Evolutionary conservation across 768 basidiomycete species (phyloP), one percentile per base, ranked within the genome.

Genomic region (Rhodotorula sphaerocarpa): DNA sequence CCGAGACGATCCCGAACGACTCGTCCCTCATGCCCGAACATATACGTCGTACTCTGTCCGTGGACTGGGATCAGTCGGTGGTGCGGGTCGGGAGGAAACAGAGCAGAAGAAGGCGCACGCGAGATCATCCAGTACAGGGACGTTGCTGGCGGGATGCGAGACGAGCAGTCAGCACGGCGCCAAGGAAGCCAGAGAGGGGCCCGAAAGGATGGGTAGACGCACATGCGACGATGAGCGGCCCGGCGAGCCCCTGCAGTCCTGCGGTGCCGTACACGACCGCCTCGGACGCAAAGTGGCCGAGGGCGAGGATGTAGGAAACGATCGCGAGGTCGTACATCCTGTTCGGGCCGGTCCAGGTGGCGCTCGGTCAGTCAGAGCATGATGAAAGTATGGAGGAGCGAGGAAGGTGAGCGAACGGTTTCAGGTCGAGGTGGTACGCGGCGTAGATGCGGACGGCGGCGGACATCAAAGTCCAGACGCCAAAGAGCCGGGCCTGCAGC

Each of bases 281-380:
- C 77, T 99, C 93, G 23, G 88, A 85, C 43, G 81, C 80, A 74
- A 95, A 96, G 77, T 99, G 93, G 7, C 80, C 82, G 72, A 90
- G 86, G 3, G 90, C 93, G 70, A 96, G 83, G 58, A 90, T 81
- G 77, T 93, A 97, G 42, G 88, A 86, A 72, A 86, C 78, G 62
- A 95, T 76, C 10, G 90, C 82, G 78, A 95, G 84, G 75, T 93
- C 86, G 76, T 95, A 99, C 27, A 91, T 77, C 31, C 92, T 96
- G 70, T n/a, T 33, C 25, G 21, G 10, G 39, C 20, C 48, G 28
- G 51, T 2, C 10, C 18, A 11, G 14, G 5, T 42, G 27, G 23
- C 3, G 12, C n/a, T n/a, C n/a, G n/a, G 2, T n/a, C 12, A 52
- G 33, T 15, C 21, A 7, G 28, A 2, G 7, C 23, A 16, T 11